These are phyloP conservation scores for Lichtheimia ramosa DNA, from an alignment of 371 early-diverging fungal species.

Conservation along the genomic window DNA sequence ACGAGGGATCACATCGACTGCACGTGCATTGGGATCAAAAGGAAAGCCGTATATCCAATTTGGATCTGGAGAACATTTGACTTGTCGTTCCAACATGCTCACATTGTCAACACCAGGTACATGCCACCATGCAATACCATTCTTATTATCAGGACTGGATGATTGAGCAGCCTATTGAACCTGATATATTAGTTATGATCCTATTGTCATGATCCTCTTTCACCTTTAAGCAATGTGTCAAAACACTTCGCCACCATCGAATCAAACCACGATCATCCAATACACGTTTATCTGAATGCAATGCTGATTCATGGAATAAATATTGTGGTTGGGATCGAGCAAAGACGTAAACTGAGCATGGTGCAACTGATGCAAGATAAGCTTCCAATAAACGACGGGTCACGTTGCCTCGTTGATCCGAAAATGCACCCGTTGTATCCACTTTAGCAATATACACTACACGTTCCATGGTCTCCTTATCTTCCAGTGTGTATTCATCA, in stretches of 20 bases:
- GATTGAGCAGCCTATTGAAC: too few species aligned
- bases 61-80: too few species aligned
- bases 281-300: slow-evolving; percentile 57
- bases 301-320: slow-evolving; percentile 72
- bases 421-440: slow-evolving; percentile 55
- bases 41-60: slow-evolving; percentile 69
- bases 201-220: not conserved
- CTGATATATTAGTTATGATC: not conserved
- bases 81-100: not conserved
- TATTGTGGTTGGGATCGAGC: slow-evolving; percentile 88
- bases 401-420: slow-evolving; percentile 21
- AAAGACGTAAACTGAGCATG: slow-evolving; percentile 62
- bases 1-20: slow-evolving; percentile 60
- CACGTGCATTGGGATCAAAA: slow-evolving; percentile 38
- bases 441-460: slow-evolving; percentile 63
- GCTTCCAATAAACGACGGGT: slow-evolving; percentile 39
- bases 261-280: slow-evolving; percentile 68
- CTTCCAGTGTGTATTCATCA: slow-evolving; percentile 25
- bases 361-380: slow-evolving; percentile 44
- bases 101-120: slow-evolving; percentile 64
- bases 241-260: slow-evolving; percentile 84
- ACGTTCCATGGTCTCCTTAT: slow-evolving; percentile 1
- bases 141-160: not conserved
- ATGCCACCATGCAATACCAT: slow-evolving; percentile 49
- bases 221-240: slow-evolving; percentile 56